Base-by-base conservation (phyloP, 2,329 filamentous ascomycete species). In the Talaromyces sp. region DNA sequence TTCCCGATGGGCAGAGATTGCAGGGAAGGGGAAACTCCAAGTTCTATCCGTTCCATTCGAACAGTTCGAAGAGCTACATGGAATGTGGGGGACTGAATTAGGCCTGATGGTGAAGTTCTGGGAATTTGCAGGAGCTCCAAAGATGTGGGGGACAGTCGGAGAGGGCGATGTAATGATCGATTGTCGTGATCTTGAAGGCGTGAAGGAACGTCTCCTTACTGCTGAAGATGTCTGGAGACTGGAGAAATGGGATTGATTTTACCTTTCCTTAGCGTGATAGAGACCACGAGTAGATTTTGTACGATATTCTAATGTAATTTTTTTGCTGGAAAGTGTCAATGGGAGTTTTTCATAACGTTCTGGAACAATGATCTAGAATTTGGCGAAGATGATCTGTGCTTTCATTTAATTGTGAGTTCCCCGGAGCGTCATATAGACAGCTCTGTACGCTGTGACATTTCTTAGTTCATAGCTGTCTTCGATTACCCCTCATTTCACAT, bases 71-170 rank as follows among this genome's bases (percentile, higher is more conserved):
- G 47, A 27, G n/a, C 49, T 62, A 10, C 35, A 62, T 54, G 60
- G 60, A 13, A 62, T 56, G 47, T 62, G 60, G 60, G 49, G 60
- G 1, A 56, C 60, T 41, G 60, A 62, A 14, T 43, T 62, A 8
- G 60, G 60, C 43, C 60, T 62, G 13, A 62, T 62, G 60, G 60
- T 62, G 35, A 62, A 62, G 35, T 45, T 62, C 14, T 56, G 60
- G 60, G 60, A 45, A 45, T 22, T 62, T 45, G 60, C 37, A 56
- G 60, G 60, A 33, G n/a, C 49, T 62, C 47, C 60, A 10, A 62
- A 33, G 16, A 62, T 56, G 49, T 56, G 47, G 60, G 60, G 49
- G 49, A 52, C 49, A 22, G 60, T 62, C 11, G 49, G 60, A 24
- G 47, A 62, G 1, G 49, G 60, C 3, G 60, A 62, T 62, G 47